Base-by-base conservation (phyloP, 2,329 filamentous ascomycete species). In the Thelonectria discophora region DNA sequence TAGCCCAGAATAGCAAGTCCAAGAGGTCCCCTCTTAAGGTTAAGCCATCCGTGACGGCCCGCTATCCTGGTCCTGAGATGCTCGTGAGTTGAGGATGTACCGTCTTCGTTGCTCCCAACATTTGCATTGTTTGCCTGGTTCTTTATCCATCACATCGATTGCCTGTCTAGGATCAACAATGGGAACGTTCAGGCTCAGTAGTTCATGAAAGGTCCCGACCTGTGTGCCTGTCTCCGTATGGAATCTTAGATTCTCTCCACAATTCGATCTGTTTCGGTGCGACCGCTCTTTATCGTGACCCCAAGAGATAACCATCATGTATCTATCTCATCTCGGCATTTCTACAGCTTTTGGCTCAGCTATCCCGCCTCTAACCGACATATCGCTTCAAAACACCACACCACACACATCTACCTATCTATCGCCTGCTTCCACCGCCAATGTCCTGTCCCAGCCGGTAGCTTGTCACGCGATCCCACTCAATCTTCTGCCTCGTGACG, bases 391-490 rank as follows among this genome's bases (percentile, higher is more conserved):
- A 27, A 9, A 46, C 10, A 24, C 21, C 6, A 24, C n/a, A n/a
- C n/a, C n/a, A n/a, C n/a, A n/a, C n/a, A 24, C 21, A 4, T 50
- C 18, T 8, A 2, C 32, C 42, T 49, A 46, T 65, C 69, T 72
- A 72, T 70, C 70, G 66, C 60, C 73, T 80, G 69, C 87, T 87
- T 55, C 88, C 88, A 51, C 90, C 89, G 17, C 89, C 88, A 76
- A 93, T 92, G 74, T 92, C 90, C 77, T 93, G 90, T 24, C 91
- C 91, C 69, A 97, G 82, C 63, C 93, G 85, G 81, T 99, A 99
- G 69, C 93, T 93, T 47, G 92, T 90, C 68, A 99, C 92, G 83
- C 97, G 97, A 78, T 99, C 94, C 95, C 95, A 99, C 80, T 99
- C 95, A 70, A 99, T 94, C 86, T 97, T 97, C 83, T 99, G 95